Base-by-base conservation (phyloP, 179 eudicot species). In the Dionaea muscipula region DNA sequence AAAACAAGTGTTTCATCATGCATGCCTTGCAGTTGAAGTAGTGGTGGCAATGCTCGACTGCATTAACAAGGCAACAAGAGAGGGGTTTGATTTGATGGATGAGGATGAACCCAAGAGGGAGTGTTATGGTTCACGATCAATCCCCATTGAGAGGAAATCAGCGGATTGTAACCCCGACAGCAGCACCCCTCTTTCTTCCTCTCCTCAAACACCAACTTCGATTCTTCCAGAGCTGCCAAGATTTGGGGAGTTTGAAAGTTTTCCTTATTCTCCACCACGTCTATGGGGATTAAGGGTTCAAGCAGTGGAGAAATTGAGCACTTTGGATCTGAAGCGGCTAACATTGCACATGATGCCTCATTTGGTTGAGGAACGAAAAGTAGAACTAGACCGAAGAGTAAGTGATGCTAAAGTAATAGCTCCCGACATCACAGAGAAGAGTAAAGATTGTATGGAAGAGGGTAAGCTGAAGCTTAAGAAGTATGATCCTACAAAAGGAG, bases 151-250 rank as follows among this genome's bases (percentile, higher is more conserved):
- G 39, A 70, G 72, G 62, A 56, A 60, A 37, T 64, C 65, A 16
- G 55, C 68, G 20, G 73, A 67, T 38, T 63, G 74, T 5, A 69
- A 64, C 56, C 64, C 76, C 8, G 82, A 78, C 15, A 65, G 44
- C 55, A 72, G 57, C 64, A 61, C 75, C 46, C 61, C 74, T 21
- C 24, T 37, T 25, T 65, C 64, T 21, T 41, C 70, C 37, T 84
- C 95, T 33, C 98, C 98, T 5, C 77, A 52, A 1, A 91, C 98
- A 24, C 95, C 98, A 19, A 87, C 93, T 45, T 91, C 96, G 25
- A 94, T 87, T 37, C 83, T 91, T 38, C 76, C 82, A 0, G 77
- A 68, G 55, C 66, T 65, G 39, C 75, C 71, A 27, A 71, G 55
- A 37, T 69, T 38, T 22, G 59, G 50, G 10, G 68, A 69, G 47